A percentile compares a stretch with the other conserved stretches of the same genome.
These are phyloP conservation scores for Kuraishia ogatae DNA, from an alignment of 805 yeast species.

Conservation along the genomic window DNA sequence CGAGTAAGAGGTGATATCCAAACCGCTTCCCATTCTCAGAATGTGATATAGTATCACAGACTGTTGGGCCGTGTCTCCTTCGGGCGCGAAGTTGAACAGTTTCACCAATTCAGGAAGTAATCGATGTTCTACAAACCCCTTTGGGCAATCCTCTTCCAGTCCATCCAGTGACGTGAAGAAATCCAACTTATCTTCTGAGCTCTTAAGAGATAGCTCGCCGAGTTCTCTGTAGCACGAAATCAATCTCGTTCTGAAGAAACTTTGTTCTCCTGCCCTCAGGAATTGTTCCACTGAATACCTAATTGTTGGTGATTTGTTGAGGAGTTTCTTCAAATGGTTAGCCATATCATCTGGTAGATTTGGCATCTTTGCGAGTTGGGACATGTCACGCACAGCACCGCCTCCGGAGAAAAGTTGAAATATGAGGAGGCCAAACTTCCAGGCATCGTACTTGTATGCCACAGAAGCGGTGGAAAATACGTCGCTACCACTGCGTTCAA, in stretches of 20 bases:
- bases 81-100: conserved; percentile 25
- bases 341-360: conserved; percentile 29
- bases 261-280: conserved; percentile 18
- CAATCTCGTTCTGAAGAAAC: conserved; percentile 35
- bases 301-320: conserved; percentile 26
- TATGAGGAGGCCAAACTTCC: conserved; percentile 50
- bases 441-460: conserved; percentile 53
- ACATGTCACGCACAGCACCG: conserved; percentile 1
- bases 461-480: conserved; percentile 18
- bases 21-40: conserved; percentile 24
- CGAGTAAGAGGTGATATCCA: conserved; percentile 26
- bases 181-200: conserved; percentile 43
- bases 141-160: conserved; percentile 29
- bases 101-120: conserved; percentile 63
- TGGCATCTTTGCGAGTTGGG: conserved; percentile 6
- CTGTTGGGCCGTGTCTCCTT: conserved; percentile 13
- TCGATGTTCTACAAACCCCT: conserved; percentile 47
- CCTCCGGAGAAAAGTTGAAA: conserved; percentile 32
- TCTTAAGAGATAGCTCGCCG: conserved; percentile 45
- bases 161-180: conserved; percentile 29
- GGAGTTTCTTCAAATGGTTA: conserved; percentile 29
- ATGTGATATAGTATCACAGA: conserved; percentile 30
- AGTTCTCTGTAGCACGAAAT: conserved; percentile 44
- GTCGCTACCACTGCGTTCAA: conserved; percentile 33
- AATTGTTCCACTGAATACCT: conserved; percentile 30